These are phyloP conservation scores for Phylloporus sp. DNA, from an alignment of 768 basidiomycete species.

Conservation along the genomic window DNA sequence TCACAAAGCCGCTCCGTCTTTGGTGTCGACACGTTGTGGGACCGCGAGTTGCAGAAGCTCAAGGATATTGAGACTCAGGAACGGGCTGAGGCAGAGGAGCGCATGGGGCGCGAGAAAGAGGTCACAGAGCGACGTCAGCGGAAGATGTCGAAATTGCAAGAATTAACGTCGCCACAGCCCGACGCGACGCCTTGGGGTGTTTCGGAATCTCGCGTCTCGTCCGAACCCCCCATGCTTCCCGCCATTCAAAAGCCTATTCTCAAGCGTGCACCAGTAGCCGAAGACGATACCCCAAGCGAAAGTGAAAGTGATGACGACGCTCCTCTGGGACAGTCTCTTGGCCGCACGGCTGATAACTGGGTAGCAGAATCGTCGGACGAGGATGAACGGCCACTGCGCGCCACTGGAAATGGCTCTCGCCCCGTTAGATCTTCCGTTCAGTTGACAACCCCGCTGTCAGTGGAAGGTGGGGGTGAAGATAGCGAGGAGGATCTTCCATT, in stretches of 20 bases:
- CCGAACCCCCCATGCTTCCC: conserved; percentile 30
- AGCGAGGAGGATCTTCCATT: conserved; percentile 83
- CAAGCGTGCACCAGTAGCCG: conserved; percentile 26
- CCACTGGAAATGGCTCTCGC: conserved; percentile 54
- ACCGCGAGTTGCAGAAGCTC: conserved; percentile 78
- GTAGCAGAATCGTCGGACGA: conserved; percentile 64
- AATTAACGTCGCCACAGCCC: conserved; percentile 21
- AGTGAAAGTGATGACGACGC: conserved; percentile 44
- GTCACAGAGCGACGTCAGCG: conserved; percentile 35
- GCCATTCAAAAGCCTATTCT: conserved; percentile 33
- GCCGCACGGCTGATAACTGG: conserved; percentile 33
- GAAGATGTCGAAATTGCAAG: conserved; percentile 43
- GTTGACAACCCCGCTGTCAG: background rate
- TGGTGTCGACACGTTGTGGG: conserved; percentile 91
- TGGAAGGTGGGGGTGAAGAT: conserved; percentile 37
- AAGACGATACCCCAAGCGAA: conserved; percentile 43
- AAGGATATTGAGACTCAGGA: conserved; percentile 72
- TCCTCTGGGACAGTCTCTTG: conserved; percentile 18
- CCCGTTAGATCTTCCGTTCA: conserved; percentile 24
- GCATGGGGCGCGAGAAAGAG: conserved; percentile 41
- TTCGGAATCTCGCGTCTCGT: conserved; percentile 14
- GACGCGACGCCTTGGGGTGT: conserved; percentile 32
- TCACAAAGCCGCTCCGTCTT: conserved; percentile 73
- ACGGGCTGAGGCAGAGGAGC: conserved; percentile 50
- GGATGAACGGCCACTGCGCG: conserved; percentile 46